phyloP scores from a whole-genome alignment of 1,284 basidiomycete species.

The Pseudozyma tsukubaensis region DNA sequence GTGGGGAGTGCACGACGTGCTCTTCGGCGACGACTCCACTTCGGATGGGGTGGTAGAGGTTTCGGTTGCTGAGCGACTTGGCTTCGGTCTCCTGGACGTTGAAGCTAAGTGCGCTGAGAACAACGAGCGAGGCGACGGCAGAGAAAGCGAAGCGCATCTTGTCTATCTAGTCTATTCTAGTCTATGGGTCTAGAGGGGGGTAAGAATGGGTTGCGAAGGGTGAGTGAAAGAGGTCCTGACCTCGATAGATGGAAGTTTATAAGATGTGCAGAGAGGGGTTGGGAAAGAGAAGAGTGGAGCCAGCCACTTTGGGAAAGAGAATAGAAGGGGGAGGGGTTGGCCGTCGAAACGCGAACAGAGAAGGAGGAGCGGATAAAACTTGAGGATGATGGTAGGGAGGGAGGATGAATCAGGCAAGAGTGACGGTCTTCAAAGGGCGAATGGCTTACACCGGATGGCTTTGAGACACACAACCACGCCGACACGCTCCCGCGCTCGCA shows the following conservation, averaged over 20 bases:
- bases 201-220: neutral
- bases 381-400: slow-evolving; percentile 13
- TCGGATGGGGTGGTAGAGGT: slow-evolving; percentile 15
- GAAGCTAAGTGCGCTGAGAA: slow-evolving; percentile 36
- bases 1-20: neutral
- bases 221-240: slow-evolving; percentile 23
- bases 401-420: slow-evolving; percentile 4
- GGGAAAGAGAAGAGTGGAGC: slow-evolving; percentile 28
- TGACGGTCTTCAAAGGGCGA: neutral
- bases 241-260: slow-evolving; percentile 1
- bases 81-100: slow-evolving; percentile 31
- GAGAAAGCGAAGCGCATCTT: slow-evolving; percentile 36
- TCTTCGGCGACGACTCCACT: slow-evolving; percentile 3
- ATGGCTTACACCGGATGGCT: neutral
- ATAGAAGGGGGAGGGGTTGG: slow-evolving; percentile 1
- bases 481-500: too few relatives aligned
- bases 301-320: slow-evolving; percentile 24
- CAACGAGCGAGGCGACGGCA: slow-evolving; percentile 35
- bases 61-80: slow-evolving; percentile 47
- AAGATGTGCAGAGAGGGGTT: neutral
- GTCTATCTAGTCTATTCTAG: neutral
- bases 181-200: too few relatives aligned
- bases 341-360: slow-evolving; percentile 15
- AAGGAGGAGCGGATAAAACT: slow-evolving; percentile 1
- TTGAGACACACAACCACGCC: too few relatives aligned